A percentile compares a stretch with the other conserved stretches of the same genome.
Evolutionary conservation across 805 yeast genomes (phyloP).

Genomic region (Spencermartinsiella europaea): DNA sequence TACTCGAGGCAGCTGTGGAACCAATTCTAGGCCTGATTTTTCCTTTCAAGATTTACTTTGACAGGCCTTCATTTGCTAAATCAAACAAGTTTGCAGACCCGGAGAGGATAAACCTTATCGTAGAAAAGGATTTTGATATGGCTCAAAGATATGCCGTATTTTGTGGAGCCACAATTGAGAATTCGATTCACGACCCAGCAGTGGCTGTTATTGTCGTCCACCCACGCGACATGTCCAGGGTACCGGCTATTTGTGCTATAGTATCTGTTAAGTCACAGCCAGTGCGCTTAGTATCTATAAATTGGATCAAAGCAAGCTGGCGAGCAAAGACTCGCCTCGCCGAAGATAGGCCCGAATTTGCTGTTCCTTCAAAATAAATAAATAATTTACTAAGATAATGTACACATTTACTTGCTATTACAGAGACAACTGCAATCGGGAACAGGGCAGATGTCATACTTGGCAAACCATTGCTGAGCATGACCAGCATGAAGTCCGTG

Average conservation of each 20-base stretch:
- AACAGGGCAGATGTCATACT: slow-evolving; percentile 85
- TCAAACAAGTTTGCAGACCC: slow-evolving; percentile 4
- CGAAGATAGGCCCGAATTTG: slow-evolving; percentile 20
- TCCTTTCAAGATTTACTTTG: slow-evolving; percentile 26
- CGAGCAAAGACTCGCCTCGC: slow-evolving; percentile 24
- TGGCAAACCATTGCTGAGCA: slow-evolving; percentile 92
- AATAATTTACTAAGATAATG: background rate
- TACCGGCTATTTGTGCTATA: slow-evolving; percentile 15
- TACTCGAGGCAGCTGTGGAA: slow-evolving; percentile 16
- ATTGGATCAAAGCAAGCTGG: slow-evolving; percentile 38
- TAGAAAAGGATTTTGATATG: slow-evolving; percentile 31
- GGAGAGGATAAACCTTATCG: slow-evolving; percentile 5
- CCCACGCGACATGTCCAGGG: slow-evolving; percentile 17
- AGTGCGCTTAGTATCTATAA: slow-evolving; percentile 31
- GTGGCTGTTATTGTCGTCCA: slow-evolving; percentile 33
- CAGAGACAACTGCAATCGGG: slow-evolving; percentile 89
- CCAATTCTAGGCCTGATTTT: slow-evolving; percentile 22
- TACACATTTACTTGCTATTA: slow-evolving; percentile 32
- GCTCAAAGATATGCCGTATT: slow-evolving; percentile 13
- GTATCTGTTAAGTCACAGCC: slow-evolving; percentile 5
- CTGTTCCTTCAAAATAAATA: background rate
- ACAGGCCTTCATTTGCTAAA: slow-evolving; percentile 20
- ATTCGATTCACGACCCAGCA: slow-evolving; percentile 31
- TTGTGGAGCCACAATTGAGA: slow-evolving; percentile 42
- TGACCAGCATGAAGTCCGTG: slow-evolving; percentile 95